Conservation (phyloP, 2,329 filamentous ascomycete genomes). For the Sclerotinia subarctica region DNA sequence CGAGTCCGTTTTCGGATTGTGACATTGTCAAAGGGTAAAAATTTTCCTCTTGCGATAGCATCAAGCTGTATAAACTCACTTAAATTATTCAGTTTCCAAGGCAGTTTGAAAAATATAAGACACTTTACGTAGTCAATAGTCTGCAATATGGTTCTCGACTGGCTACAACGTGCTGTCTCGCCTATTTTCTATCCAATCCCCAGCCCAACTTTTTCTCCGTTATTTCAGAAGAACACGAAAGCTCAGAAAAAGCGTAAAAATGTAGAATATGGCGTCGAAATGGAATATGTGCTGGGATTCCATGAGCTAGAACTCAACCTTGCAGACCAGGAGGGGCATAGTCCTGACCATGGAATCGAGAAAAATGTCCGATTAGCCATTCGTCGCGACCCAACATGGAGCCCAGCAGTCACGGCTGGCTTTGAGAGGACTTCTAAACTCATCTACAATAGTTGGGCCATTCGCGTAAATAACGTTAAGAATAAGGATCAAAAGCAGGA, state of each 20-base stretch:
- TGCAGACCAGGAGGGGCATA: not conserved
- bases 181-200: not conserved
- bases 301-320: conserved; percentile 27
- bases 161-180: not conserved
- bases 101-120: not conserved
- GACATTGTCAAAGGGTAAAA: conserved; percentile 12
- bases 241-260: not conserved
- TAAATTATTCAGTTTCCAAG: not conserved
- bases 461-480: not conserved
- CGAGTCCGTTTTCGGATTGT: conserved; percentile 11
- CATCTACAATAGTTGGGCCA: conserved; percentile 31
- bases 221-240: not conserved
- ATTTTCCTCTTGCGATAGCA: not conserved
- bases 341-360: conserved; percentile 4
- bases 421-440: conserved; percentile 17
- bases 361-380: conserved; percentile 23
- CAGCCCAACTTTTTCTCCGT: not conserved
- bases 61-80: too few relatives aligned
- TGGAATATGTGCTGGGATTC: conserved; percentile 33
- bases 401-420: not conserved
- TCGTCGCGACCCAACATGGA: conserved; percentile 22
- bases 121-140: not conserved
- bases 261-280: conserved; percentile 29
- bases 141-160: conserved; percentile 3
- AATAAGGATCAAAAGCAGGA: not conserved